Conservation (phyloP, 2,329 filamentous ascomycete species). For the Alternaria sp. region DNA sequence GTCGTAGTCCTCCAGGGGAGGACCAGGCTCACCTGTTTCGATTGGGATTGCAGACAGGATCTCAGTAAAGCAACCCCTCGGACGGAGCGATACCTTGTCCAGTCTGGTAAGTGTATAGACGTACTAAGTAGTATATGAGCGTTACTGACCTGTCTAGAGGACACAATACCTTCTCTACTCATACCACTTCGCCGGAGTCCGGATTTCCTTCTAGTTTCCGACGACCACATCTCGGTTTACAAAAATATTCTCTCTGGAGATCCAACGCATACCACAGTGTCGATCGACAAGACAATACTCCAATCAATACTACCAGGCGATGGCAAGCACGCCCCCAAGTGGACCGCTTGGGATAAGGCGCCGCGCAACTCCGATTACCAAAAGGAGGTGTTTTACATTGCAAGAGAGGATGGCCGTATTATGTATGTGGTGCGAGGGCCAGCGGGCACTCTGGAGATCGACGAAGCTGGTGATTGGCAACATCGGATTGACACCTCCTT, state of each 20-base stretch:
- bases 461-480: conserved; percentile 63
- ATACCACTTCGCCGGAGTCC: conserved; percentile 50
- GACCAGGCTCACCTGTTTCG: conserved; percentile 58
- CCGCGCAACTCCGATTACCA: conserved; percentile 63
- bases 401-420: conserved; percentile 84
- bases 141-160: conserved; percentile 35
- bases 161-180: conserved; percentile 47
- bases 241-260: conserved; percentile 51
- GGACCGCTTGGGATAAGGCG: conserved; percentile 85
- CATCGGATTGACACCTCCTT: conserved; percentile 84
- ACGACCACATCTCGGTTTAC: conserved; percentile 46
- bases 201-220: conserved; percentile 50
- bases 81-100: conserved; percentile 34
- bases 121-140: neutral
- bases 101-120: conserved; percentile 30
- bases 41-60: conserved; percentile 59
- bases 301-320: conserved; percentile 54
- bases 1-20: conserved; percentile 54
- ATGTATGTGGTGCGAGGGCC: conserved; percentile 71
- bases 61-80: conserved; percentile 33
- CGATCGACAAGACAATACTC: conserved; percentile 39
- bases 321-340: conserved; percentile 61
- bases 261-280: conserved; percentile 25
- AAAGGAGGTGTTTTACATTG: conserved; percentile 83
- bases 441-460: conserved; percentile 43